A percentile compares a stretch with the other conserved stretches of the same genome.
These are phyloP conservation scores for Blastocystis hominis DNA, from an alignment of 352 stramenopile genomes.

Conservation along the genomic window DNA sequence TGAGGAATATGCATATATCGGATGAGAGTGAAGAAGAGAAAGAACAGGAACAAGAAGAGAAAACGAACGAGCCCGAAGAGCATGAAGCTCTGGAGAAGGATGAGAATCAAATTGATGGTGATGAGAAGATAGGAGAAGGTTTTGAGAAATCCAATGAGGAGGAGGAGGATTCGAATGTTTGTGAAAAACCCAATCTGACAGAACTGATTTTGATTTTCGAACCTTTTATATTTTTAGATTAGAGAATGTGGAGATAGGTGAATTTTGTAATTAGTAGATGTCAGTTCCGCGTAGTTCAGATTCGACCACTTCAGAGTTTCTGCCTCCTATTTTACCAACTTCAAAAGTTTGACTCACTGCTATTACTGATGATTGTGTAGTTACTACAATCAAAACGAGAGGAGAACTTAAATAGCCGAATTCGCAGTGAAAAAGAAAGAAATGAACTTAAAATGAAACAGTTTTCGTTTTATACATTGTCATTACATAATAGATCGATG, in stretches of 20 bases:
- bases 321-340: conserved; percentile 3
- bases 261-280: too few species aligned
- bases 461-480: background rate
- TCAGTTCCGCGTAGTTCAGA: background rate
- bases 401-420: background rate
- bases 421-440: background rate
- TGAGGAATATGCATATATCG: background rate
- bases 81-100: too few species aligned
- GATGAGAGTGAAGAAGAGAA: background rate
- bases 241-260: too few species aligned
- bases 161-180: too few species aligned
- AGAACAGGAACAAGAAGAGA: background rate
- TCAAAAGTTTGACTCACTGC: background rate
- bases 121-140: too few species aligned
- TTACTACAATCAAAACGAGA: background rate
- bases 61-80: background rate
- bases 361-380: background rate
- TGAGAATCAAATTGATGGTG: too few species aligned
- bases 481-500: background rate
- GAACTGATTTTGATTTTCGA: background rate
- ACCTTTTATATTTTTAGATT: too few species aligned
- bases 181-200: background rate
- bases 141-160: too few species aligned
- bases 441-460: background rate
- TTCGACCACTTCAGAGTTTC: background rate